Conservation (phyloP, 352 stramenopile genomes). For the Phytophthora ohioensis region DNA sequence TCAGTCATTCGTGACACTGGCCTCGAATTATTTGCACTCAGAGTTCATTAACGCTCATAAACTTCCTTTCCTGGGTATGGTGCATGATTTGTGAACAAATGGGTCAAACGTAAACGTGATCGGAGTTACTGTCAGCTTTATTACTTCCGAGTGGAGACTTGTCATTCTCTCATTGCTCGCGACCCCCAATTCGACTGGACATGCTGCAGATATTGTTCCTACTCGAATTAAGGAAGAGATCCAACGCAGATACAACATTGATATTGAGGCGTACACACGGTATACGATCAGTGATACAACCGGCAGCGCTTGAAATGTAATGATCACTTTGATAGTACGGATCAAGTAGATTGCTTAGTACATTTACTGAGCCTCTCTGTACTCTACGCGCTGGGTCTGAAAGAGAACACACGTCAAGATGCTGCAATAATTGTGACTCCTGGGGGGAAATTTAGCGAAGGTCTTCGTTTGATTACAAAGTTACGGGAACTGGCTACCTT, state of each 20-base stretch:
- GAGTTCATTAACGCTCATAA: background rate
- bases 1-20: too few species aligned
- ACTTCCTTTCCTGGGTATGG: background rate
- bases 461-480: too few species aligned
- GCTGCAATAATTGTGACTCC: background rate
- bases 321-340: background rate
- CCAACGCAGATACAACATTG: background rate
- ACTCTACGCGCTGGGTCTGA: constrained; percentile 5
- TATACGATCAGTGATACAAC: constrained; percentile 16
- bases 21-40: background rate
- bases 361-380: constrained; percentile 4
- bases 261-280: background rate
- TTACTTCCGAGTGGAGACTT: background rate
- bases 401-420: constrained; percentile 7
- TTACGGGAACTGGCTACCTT: too few species aligned
- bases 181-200: background rate
- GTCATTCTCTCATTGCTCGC: background rate
- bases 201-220: background rate
- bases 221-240: background rate
- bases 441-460: background rate
- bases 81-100: constrained; percentile 12
- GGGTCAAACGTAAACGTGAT: constrained; percentile 1
- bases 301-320: background rate
- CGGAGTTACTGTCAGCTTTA: background rate
- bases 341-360: constrained; percentile 20